Base-by-base conservation (phyloP, 2,329 filamentous ascomycete species). In the Tolypocladium amazonense region DNA sequence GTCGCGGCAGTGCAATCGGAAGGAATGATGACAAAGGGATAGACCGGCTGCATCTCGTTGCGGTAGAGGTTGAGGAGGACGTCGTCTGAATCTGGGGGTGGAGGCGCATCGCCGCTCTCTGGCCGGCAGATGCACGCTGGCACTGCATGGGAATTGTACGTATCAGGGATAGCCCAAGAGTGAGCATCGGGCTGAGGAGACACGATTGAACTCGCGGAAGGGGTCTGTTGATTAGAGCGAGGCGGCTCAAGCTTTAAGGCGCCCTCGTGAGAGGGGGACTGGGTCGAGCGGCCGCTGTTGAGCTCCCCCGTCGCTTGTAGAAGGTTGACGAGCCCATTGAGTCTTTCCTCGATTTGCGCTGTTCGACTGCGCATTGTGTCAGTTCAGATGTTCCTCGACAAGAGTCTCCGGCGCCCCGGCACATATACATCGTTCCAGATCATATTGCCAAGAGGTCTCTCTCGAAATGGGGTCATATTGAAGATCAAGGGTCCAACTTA, bases 291-390 rank as follows among this genome's bases (percentile, higher is more conserved):
- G 0, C 63, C 59, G 9, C 62, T 64, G 7, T 63, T 63, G 14
- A 76, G 62, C 4, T 77, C 76, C 5, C 76, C 75, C 2, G 73
- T 73, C 1, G 77, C 76, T 39, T 76, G 76, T 2, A 82, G 71
- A 0, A 80, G 70, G 57, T 77, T 77, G 27, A 81, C 76, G 1
- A 82, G 71, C 23, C 77, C 78, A 61, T 81, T 79, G 9, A 81
- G 67, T 8, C 76, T 73, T 59, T 80, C 75, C 61, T 81, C 79
- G 18, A 81, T 75, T 60, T 80, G 78, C 0, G 77, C 75, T 3
- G 79, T 81, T 65, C 73, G 75, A 18, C 79, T 81, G 59, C 27
- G 37, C 27, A 45, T 23, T 37, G 30, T 37, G 50, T 54, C 20
- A 54, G 50, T 54, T 12, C 30, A 8, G 50, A 18, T 33, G 27